Evolutionary conservation across 169 alveolate species (phyloP), one percentile per base, ranked within the genome.

Genomic region (Cryptosporidium ubiquitum): DNA sequence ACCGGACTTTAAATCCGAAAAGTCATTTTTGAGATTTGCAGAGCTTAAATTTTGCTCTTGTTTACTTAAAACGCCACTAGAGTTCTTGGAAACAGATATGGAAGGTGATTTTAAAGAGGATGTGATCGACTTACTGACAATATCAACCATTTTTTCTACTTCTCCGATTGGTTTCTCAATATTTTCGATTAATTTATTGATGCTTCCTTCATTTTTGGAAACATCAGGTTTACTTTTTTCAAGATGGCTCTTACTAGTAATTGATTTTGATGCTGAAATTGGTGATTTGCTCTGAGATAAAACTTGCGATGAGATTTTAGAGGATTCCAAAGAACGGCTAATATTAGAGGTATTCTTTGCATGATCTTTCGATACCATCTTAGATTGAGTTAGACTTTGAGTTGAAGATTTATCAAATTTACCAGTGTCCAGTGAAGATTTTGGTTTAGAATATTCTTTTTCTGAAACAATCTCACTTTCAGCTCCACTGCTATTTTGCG

Each of bases 91-190:
- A 1, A 6, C 16, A 26, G 84, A 69, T 14, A 16, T 29, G 29
- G 71, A 64, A 31, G 49, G 29, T 14, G 33, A 26, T 18, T 69
- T 69, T n/a, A 26, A 26, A 44, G 84, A 66, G 16, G 74, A 23
- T 42, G 84, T 39, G 26, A 73, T 20, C 16, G 85, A 52, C 16
- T 55, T 73, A 55, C 68, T 39, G 39, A 73, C 70, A 33, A 10
- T 5, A 55, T 57, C 69, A 26, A 58, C 71, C 55, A 73, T 73
- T 33, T 55, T 35, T 23, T 55, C n/a, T 16, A 73, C 69, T 73
- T 73, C 85, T 31, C 60, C 60, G n/a, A 73, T 73, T 23, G 85
- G 85, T 35, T 55, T 51, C 23, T 73, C 85, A n/a, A 73, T 58
- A 33, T 73, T 42, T 51, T 73, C 69, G 29, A 73, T 73, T 16